phyloP scores from a whole-genome alignment of 208 protist genomes.

The Leishmania arabica region DNA sequence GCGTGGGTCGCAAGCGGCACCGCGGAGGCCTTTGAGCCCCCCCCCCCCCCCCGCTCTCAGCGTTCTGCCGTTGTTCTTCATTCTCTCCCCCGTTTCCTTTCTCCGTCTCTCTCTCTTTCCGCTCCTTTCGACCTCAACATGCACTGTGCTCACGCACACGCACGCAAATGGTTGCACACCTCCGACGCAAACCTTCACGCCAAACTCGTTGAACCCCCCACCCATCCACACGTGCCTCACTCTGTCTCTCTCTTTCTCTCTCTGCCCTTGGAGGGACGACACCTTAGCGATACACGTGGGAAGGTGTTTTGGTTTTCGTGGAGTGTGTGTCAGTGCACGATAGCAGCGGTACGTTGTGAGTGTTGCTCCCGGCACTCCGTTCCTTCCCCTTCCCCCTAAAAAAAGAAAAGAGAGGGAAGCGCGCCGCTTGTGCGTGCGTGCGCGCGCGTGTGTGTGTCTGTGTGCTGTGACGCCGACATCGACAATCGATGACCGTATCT shows the following conservation, averaged over 20 bases:
- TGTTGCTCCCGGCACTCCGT: background rate
- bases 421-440: background rate
- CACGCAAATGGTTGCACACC: background rate
- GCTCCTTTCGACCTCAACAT: background rate
- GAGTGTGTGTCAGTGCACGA: conserved; percentile 8
- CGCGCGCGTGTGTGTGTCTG: background rate
- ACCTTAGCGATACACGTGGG: conserved; percentile 4
- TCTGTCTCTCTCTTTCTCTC: background rate
- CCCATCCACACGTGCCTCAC: background rate
- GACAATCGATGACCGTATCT: background rate
- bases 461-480: background rate
- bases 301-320: conserved; percentile 4
- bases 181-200: background rate
- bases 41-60: background rate
- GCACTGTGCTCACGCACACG: background rate
- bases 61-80: background rate
- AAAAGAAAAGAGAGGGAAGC: background rate
- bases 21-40: background rate
- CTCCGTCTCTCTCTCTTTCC: background rate
- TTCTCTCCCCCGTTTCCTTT: background rate
- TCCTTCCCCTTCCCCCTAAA: background rate
- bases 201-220: background rate
- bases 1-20: background rate
- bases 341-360: background rate
- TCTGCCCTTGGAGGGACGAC: background rate